Base-by-base conservation (phyloP, 768 basidiomycete genomes). In the Pleurotus eryngii region DNA sequence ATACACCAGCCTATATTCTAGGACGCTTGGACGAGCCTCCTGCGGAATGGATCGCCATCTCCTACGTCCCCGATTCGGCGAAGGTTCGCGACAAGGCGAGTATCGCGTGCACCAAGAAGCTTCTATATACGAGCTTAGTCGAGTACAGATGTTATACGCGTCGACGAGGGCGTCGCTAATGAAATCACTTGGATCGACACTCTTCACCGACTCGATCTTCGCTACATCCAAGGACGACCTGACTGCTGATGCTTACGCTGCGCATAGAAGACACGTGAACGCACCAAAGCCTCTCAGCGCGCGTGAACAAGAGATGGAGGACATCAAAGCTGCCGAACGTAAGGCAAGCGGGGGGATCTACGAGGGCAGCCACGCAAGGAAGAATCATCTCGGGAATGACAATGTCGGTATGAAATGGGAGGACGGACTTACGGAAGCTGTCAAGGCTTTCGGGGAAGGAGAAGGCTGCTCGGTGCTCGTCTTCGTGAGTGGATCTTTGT, bases 261-360 rank as follows among this genome's bases (percentile, higher is more conserved):
- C 84, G 30, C 93, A 96, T 66, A 77, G 81, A 58, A 81, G 76
- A 14, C 90, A 93, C 65, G 69, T 82, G 49, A 75, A 81, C 30
- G 90, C 92, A 0, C 90, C 92, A 2, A 81, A 90, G 60, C 96
- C 95, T 1, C 77, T 97, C 63, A 92, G 87, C 39, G 81, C 83
- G 0, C 81, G 87, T 30, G 95, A 98, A 70, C 81, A 85, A 59
- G 94, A 95, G 68, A 78, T 96, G 60, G 87, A 81, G 0, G 85
- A 87, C 55, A 79, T 96, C 58, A 83, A 81, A 48, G 81, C 84
- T 0, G 90, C 91, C 3, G 95, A 96, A 67, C 77, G 83, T n/a
- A 74, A 77, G 56, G 78, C 78, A 7, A 80, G 75, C 50, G 66
- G 65, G 12, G 68, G 74, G 39, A 72, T 71, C 1, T 88, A 87